Evolutionary conservation across 176 grass and related monocot species (phyloP).

Genomic region (Hyparrhenia diplandra): DNA sequence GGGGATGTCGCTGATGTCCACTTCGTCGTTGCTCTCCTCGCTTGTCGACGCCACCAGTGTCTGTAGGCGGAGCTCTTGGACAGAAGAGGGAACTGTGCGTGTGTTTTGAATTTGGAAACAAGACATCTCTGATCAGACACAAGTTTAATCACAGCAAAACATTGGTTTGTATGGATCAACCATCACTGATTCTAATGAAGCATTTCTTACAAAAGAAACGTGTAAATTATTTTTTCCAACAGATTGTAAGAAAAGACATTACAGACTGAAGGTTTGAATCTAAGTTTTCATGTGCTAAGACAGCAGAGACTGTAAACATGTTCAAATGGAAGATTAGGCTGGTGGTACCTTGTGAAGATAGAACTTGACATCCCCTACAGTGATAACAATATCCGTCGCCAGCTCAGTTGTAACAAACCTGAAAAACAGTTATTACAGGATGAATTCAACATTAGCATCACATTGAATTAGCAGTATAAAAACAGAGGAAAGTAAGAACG

Average conservation of each 20-base stretch:
- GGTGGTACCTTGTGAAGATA: constrained; percentile 95
- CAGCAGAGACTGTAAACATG: background rate
- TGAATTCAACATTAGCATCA: constrained; percentile 12
- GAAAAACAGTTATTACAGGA: background rate
- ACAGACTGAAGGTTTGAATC: background rate
- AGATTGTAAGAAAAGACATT: background rate
- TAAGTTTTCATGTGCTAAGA: background rate
- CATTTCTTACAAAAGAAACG: background rate
- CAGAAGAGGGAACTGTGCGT: constrained; percentile 90
- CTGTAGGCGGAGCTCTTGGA: constrained; percentile 88
- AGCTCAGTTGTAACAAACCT: constrained; percentile 94
- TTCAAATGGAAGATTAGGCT: background rate
- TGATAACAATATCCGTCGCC: constrained; percentile 80
- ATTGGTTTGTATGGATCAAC: background rate
- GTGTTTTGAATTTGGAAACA: background rate
- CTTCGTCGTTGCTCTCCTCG: constrained; percentile 65
- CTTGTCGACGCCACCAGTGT: constrained; percentile 57
- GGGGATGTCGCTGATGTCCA: constrained; percentile 79
- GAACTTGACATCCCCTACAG: constrained; percentile 82
- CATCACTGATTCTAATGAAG: background rate
- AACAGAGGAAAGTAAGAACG: background rate
- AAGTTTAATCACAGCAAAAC: background rate
- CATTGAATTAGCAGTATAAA: background rate
- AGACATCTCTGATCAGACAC: background rate
- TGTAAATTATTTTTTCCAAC: background rate